Evolutionary conservation across 352 stramenopile species (phyloP), one percentile per base, ranked within the genome.

Genomic region (Globisporangium heterothallicum): DNA sequence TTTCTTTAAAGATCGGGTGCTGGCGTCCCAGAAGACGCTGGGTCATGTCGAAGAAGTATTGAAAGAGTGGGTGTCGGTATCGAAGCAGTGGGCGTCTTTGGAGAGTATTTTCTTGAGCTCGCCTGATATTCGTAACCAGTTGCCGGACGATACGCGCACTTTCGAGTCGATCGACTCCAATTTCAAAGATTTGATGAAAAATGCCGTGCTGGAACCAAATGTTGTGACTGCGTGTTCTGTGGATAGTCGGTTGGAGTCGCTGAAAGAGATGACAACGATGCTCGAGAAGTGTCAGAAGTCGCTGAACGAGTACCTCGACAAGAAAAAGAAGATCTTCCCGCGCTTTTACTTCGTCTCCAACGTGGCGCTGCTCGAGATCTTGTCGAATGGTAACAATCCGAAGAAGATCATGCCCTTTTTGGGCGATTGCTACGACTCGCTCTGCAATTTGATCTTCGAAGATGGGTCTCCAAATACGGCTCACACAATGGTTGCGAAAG

Each of bases 401-500:
- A 96, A 95, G 58, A 98, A 98, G 68, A 98, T 99, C 69, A 97
- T 98, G 86, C 90, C 90, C 14, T 98, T 98, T 61, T 72, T 99
- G 7, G 88, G 92, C 13, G 94, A 98, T 68, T 99, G 96, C 74
- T 99, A 98, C 57, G 96, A 98, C 67, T 97, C 95, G 13, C 68
- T 99, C 4, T 95, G 76, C 24, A 72, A 95, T 47, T 58, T 92
- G 12, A 61, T 84, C 22, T 95, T 93, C 24, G 78, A 92, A 24
- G 82, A 93, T 19, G 75, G 78, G 2, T 90, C 74, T 9, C 67
- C 72, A 0, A 92, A 92, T 42, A 90, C 78, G 0, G 82, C 84
- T 0, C 77, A 90, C 40, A 92, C 82, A 10, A 94, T 94, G 84
- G 73, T 94, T 38, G 81, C 84, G 0, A 94, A 94, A 35, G 84